Percentiles rank a stretch among this genome's conserved stretches.
Evolutionary conservation across 176 grass and related monocot species (phyloP).

Genomic region (Aegilops speltoides): DNA sequence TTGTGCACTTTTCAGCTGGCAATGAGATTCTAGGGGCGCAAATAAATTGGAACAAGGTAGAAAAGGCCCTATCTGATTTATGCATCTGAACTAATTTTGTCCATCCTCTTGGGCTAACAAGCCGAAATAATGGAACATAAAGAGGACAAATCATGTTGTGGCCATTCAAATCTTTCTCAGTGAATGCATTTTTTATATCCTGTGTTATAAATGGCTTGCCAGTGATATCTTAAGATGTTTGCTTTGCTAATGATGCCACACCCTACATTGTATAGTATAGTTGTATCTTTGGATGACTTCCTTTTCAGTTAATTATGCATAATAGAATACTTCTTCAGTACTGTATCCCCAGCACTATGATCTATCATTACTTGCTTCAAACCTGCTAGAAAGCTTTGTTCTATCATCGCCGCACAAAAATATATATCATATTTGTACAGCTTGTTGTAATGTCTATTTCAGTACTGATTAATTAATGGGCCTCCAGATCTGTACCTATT

Average conservation of each 20-base stretch:
- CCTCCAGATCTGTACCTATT: background rate
- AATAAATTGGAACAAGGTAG: background rate
- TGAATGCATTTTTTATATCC: background rate
- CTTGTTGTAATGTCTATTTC: slow-evolving; percentile 34
- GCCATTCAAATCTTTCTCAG: background rate
- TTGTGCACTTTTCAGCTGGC: background rate
- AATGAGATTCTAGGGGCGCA: background rate
- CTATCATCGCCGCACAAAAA: slow-evolving; percentile 12
- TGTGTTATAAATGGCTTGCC: background rate
- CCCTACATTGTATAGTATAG: slow-evolving; percentile 17
- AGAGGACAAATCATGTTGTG: background rate
- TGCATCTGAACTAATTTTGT: slow-evolving; percentile 3
- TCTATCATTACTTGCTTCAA: background rate
- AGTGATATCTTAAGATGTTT: background rate
- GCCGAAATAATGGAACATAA: background rate
- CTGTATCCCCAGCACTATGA: slow-evolving; percentile 1
- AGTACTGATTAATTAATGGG: slow-evolving; percentile 4
- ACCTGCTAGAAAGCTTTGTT: slow-evolving; percentile 33
- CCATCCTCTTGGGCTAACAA: background rate
- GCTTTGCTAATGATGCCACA: background rate
- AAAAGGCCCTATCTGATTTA: background rate
- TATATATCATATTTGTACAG: background rate
- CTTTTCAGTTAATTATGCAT: background rate
- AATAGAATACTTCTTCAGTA: background rate
- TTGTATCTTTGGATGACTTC: background rate